A percentile compares a stretch with the other conserved stretches of the same genome.
phyloP scores from a whole-genome alignment of 2,329 filamentous ascomycete genomes.

The Remersonia thermophila region DNA sequence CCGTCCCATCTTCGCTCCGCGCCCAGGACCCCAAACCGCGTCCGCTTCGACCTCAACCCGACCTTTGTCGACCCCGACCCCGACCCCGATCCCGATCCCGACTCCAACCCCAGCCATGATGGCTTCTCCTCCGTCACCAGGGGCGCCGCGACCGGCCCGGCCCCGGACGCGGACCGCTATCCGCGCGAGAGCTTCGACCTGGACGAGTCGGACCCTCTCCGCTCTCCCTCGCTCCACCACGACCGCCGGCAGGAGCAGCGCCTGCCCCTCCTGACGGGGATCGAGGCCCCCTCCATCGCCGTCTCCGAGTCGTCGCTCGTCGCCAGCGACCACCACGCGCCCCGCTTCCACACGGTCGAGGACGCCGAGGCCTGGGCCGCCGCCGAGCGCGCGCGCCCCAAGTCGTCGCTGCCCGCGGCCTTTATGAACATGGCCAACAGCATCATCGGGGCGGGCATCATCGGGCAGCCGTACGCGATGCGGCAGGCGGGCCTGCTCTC shows the following conservation, averaged over 20 bases:
- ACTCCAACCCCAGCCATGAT: too few relatives aligned
- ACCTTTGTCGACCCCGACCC: constrained; percentile 25
- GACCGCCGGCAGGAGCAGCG: constrained; percentile 40
- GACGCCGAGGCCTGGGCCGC: constrained; percentile 34
- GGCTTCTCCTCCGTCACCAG: too few relatives aligned
- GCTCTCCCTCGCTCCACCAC: constrained; percentile 14
- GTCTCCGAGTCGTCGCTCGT: constrained; percentile 40
- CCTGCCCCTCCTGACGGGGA: constrained; percentile 65
- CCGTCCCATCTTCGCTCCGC: constrained; percentile 31
- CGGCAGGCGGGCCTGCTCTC: constrained; percentile 77
- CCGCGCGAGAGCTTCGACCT: constrained; percentile 21
- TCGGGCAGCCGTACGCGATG: constrained; percentile 90
- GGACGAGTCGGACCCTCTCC: constrained; percentile 23
- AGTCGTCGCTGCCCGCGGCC: constrained; percentile 72
- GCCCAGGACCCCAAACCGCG: constrained; percentile 54
- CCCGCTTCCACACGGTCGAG: constrained; percentile 7
- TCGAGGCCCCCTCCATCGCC: constrained; percentile 66
- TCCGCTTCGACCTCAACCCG: constrained; percentile 56
- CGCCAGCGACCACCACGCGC: constrained; percentile 24
- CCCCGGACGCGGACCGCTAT: constrained; percentile 10
- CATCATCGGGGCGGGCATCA: constrained; percentile 72
- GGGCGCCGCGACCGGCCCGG: too few relatives aligned
- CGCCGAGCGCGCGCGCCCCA: constrained; percentile 52
- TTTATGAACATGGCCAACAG: constrained; percentile 99
- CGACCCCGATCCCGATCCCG: not conserved